Evolutionary conservation across 495 filamentous ascomycete species (phyloP).

Genomic region (Bathelium albidoporum): DNA sequence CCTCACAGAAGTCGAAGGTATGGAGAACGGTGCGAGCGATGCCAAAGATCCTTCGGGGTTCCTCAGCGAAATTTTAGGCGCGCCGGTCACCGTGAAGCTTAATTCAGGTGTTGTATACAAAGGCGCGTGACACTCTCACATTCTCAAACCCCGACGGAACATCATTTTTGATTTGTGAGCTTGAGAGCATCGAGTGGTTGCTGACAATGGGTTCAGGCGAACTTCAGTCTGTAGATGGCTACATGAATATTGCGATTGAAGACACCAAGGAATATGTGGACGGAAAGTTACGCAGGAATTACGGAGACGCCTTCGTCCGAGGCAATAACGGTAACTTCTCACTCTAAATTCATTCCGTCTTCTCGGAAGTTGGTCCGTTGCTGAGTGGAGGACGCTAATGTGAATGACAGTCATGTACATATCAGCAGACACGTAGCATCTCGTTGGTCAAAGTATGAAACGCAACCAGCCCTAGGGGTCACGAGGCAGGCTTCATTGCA

Average conservation of each 20-base stretch:
- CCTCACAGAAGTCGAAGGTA: constrained; percentile 21
- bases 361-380: not conserved
- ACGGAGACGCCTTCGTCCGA: constrained; percentile 91
- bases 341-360: not conserved
- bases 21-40: constrained; percentile 67
- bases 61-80: constrained; percentile 82
- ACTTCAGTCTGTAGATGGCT: constrained; percentile 93
- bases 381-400: constrained; percentile 5
- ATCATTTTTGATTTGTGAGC: not conserved
- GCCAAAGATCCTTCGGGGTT: constrained; percentile 86
- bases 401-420: constrained; percentile 58
- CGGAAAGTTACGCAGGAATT: constrained; percentile 65
- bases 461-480: not conserved
- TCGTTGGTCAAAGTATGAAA: not conserved
- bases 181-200: not conserved
- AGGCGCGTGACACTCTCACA: constrained; percentile 43
- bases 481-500: too few relatives aligned
- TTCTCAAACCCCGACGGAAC: not conserved
- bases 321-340: constrained; percentile 76
- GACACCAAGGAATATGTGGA: constrained; percentile 86
- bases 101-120: constrained; percentile 95
- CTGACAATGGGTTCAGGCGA: constrained; percentile 47
- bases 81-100: constrained; percentile 84
- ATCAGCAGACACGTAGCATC: constrained; percentile 46
- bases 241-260: constrained; percentile 98